Conservation (phyloP, 2,329 filamentous ascomycete species). For the Aspergillus jensenii region DNA sequence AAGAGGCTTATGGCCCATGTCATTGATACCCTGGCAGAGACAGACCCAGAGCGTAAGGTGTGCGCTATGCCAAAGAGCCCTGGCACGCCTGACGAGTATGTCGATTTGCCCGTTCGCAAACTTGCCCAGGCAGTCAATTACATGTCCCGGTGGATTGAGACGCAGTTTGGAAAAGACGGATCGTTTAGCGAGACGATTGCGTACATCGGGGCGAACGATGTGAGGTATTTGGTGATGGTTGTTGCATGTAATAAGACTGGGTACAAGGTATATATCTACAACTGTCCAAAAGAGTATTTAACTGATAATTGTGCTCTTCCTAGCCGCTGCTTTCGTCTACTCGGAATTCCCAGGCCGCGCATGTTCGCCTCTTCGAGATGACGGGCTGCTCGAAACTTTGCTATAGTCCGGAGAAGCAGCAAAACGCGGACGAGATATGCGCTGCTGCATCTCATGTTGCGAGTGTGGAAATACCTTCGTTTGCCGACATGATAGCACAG, state of each 20-base stretch:
- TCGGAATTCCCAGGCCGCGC: background rate
- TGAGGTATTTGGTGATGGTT: constrained; percentile 23
- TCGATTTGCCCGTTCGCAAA: no score
- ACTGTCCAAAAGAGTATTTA: fast-evolving
- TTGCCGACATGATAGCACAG: background rate
- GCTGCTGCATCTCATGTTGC: background rate
- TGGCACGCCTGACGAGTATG: no score
- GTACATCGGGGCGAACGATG: constrained; percentile 26
- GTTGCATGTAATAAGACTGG: constrained; percentile 27
- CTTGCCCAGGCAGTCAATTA: background rate
- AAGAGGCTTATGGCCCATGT: no score
- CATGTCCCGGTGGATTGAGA: constrained; percentile 6
- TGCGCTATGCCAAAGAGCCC: no score
- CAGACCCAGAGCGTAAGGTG: no score
- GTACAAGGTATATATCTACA: constrained; percentile 6
- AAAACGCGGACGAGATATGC: background rate
- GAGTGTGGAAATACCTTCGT: background rate
- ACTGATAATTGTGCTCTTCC: background rate
- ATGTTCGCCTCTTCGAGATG: background rate
- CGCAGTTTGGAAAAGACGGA: background rate
- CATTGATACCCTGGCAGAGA: no score
- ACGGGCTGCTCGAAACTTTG: background rate
- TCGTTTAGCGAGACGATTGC: constrained; percentile 12
- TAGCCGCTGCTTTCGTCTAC: constrained; percentile 1
- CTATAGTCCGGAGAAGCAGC: constrained; percentile 15